These are phyloP conservation scores for Xylariaceae sp. DNA, from an alignment of 2,329 filamentous ascomycete genomes.

Conservation along the genomic window DNA sequence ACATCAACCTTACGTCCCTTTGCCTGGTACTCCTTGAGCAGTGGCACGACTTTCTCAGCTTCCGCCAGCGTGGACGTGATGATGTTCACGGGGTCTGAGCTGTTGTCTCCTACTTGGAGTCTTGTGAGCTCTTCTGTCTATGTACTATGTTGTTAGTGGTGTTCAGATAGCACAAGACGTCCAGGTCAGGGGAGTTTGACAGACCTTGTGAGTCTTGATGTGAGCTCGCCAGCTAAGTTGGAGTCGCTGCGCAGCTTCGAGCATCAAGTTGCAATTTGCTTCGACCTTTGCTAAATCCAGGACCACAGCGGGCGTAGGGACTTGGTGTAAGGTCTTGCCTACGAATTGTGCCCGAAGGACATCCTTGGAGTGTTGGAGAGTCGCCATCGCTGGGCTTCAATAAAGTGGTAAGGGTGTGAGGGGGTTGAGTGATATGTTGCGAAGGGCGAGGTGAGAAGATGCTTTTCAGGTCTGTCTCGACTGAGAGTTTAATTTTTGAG, in stretches of 20 bases:
- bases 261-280: slow-evolving; percentile 70
- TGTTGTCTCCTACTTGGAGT: slow-evolving; percentile 64
- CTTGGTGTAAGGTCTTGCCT: slow-evolving; percentile 56
- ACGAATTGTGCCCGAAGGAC: slow-evolving; percentile 46
- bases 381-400: slow-evolving; percentile 15
- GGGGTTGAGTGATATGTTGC: not conserved
- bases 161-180: too few relatives aligned
- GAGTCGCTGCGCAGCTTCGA: slow-evolving; percentile 58
- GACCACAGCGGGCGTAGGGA: slow-evolving; percentile 66
- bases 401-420: not conserved
- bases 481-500: too few relatives aligned
- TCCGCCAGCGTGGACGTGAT: slow-evolving; percentile 74
- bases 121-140: slow-evolving; percentile 65
- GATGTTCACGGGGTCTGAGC: slow-evolving; percentile 52
- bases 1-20: slow-evolving; percentile 59
- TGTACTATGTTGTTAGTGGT: slow-evolving; percentile 8
- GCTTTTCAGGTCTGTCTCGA: too few relatives aligned
- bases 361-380: slow-evolving; percentile 32
- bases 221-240: slow-evolving; percentile 70
- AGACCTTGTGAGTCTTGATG: slow-evolving; percentile 80
- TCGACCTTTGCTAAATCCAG: slow-evolving; percentile 65
- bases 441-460: too few relatives aligned
- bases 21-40: slow-evolving; percentile 56
- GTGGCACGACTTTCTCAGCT: slow-evolving; percentile 62
- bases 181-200: slow-evolving; percentile 13